A percentile compares a stretch with the other conserved stretches of the same genome.
These are phyloP conservation scores for Arthroderma sp. DNA, from an alignment of 2,329 filamentous ascomycete genomes.

Conservation along the genomic window DNA sequence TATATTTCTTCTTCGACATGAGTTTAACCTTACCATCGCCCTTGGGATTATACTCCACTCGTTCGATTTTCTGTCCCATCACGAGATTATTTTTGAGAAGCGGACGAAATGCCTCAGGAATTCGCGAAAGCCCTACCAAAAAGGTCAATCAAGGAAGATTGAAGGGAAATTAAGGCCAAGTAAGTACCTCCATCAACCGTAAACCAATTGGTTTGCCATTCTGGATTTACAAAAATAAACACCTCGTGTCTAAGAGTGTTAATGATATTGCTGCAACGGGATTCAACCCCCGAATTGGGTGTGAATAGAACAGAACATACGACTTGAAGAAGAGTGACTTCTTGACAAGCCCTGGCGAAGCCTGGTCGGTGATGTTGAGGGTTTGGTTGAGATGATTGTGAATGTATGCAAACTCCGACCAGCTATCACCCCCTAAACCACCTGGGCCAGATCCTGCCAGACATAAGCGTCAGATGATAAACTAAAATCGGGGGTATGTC, in stretches of 20 bases:
- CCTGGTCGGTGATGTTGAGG: constrained; percentile 27
- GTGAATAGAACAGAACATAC: not conserved
- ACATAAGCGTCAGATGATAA: not conserved
- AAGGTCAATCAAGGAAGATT: not conserved
- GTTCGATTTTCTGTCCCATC: constrained; percentile 15
- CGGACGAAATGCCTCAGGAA: constrained; percentile 24
- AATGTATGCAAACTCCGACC: constrained; percentile 16
- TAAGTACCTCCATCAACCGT: constrained; percentile 2
- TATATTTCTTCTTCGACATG: constrained; percentile 4
- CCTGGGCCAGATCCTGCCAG: constrained; percentile 6
- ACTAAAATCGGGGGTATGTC: not conserved
- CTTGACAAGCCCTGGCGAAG: constrained; percentile 4
- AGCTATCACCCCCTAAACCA: constrained; percentile 12
- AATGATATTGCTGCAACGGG: not conserved
- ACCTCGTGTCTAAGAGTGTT: not conserved
- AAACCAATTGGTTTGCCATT: not conserved
- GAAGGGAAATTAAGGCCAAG: not conserved
- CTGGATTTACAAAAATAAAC: not conserved
- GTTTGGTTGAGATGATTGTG: constrained; percentile 23
- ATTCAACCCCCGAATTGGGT: not conserved
- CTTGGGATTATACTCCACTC: not conserved
- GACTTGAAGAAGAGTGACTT: not conserved
- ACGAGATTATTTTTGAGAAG: constrained; percentile 17
- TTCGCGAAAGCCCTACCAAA: constrained; percentile 7
- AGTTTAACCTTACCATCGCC: not conserved